Evolutionary conservation across 805 yeast species (phyloP), one percentile per base, ranked within the genome.

Genomic region (Monosporozyma aquatica): DNA sequence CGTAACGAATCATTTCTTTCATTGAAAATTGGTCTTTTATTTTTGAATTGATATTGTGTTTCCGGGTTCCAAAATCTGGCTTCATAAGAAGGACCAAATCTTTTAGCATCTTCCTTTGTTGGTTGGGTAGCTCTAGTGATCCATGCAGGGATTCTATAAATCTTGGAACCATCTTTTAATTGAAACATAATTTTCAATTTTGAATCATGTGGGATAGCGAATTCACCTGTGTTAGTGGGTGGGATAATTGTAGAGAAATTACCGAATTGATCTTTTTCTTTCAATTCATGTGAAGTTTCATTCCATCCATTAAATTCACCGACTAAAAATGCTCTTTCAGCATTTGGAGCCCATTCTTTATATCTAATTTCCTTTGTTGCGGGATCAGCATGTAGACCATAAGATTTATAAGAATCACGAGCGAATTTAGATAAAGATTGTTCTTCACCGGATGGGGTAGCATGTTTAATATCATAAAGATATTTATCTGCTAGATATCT

Each of bases 251-350:
- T 67, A 24, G 64, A 55, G 74, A 90, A 90, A 41, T 76, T 74
- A 1, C 96, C 96, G 59, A 62, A 86, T 32, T 73, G 72, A 55
- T 84, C 82, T 53, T 68, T 75, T 6, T 41, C 9, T 5, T 47
- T 47, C 75, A 90, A 67, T 37, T 68, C 68, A 56, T 82, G 77
- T 5, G 70, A 47, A 5, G 64, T 63, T 28, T 74, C 69, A 51
- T 78, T 68, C 98, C 98, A 90, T 47, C 70, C 58, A 62, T 90
- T 90, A 71, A 92, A 90, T 40, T 90, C 97, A 13, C 98, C 98
- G 43, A 85, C 81, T n/a, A 90, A 60, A 42, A 78, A 72, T 2
- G 92, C 96, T 37, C 59, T 67, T 4, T 54, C 55, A 1, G 95
- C 97, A 55, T 86, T 82, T 5, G 97, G 98, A 1, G 94, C 87